Evolutionary conservation across 805 yeast species (phyloP).

Genomic region (Saturnispora sanitii): DNA sequence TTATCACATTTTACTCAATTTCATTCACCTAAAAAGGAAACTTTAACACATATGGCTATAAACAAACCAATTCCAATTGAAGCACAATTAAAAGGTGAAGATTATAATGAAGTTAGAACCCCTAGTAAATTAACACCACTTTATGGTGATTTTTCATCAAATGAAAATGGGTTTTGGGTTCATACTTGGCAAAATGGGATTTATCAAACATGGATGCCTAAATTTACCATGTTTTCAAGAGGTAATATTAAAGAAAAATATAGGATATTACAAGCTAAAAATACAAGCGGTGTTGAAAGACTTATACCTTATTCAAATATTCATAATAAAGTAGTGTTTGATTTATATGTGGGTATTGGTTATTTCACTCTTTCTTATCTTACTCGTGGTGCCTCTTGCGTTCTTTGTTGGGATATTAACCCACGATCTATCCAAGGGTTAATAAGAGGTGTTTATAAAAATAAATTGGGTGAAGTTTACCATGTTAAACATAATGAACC

Average conservation of each 20-base stretch:
- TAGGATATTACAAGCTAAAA: conserved; percentile 37
- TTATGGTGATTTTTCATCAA: conserved; percentile 56
- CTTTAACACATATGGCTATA: conserved; percentile 50
- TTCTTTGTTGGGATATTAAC: conserved; percentile 76
- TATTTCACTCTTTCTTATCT: conserved; percentile 69
- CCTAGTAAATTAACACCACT: conserved; percentile 55
- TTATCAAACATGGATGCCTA: conserved; percentile 75
- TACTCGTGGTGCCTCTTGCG: conserved; percentile 37
- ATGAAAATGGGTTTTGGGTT: conserved; percentile 66
- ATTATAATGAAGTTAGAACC: conserved; percentile 32
- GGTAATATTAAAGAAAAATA: conserved; percentile 80
- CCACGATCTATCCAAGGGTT: conserved; percentile 79
- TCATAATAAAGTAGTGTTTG: conserved; percentile 40
- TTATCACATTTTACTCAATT: neutral
- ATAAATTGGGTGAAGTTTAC: conserved; percentile 26
- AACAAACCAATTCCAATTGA: conserved; percentile 52
- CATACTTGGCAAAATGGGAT: conserved; percentile 61
- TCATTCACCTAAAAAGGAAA: conserved; percentile 8
- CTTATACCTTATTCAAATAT: conserved; percentile 17
- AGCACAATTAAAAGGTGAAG: conserved; percentile 7
- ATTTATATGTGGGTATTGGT: conserved; percentile 79
- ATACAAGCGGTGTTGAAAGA: neutral
- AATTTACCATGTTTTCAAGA: conserved; percentile 77
- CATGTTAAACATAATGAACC: conserved; percentile 24
- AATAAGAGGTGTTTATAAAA: conserved; percentile 40